phyloP scores from a whole-genome alignment of 2,329 filamentous ascomycete genomes.

The Lizonia empirigonia region DNA sequence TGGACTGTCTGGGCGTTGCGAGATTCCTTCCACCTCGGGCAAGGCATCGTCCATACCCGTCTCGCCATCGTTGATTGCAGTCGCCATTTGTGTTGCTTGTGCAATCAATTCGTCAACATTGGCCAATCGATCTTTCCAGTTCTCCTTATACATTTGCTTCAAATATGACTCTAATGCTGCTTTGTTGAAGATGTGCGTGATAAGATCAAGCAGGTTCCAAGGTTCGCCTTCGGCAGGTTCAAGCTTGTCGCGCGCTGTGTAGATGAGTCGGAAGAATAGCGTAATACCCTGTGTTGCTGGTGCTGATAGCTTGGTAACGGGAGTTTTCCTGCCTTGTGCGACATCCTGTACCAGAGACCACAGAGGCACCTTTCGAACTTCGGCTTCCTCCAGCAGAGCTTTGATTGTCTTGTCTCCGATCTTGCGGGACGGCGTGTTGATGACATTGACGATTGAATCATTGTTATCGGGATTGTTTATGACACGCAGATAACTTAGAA shows the following conservation, averaged over 20 bases:
- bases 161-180: conserved; percentile 77
- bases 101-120: conserved; percentile 88
- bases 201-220: conserved; percentile 53
- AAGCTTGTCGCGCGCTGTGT: conserved; percentile 62
- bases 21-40: conserved; percentile 71
- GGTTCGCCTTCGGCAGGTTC: conserved; percentile 49
- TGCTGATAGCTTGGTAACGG: conserved; percentile 61
- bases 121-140: conserved; percentile 73
- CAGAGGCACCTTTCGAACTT: conserved; percentile 69
- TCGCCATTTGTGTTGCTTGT: conserved; percentile 74
- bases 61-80: conserved; percentile 51
- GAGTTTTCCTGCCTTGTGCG: conserved; percentile 58
- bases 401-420: conserved; percentile 82
- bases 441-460: conserved; percentile 79
- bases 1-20: conserved; percentile 61
- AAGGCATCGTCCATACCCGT: conserved; percentile 56
- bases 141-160: conserved; percentile 69
- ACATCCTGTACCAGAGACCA: conserved; percentile 74
- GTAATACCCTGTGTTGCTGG: conserved; percentile 63
- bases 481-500: conserved; percentile 87
- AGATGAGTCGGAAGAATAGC: conserved; percentile 64
- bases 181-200: conserved; percentile 65
- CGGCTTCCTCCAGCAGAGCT: conserved; percentile 75
- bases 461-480: conserved; percentile 86
- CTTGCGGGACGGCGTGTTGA: conserved; percentile 82